phyloP scores from a whole-genome alignment of 257 asterid species.

The Cinchona pubescens region DNA sequence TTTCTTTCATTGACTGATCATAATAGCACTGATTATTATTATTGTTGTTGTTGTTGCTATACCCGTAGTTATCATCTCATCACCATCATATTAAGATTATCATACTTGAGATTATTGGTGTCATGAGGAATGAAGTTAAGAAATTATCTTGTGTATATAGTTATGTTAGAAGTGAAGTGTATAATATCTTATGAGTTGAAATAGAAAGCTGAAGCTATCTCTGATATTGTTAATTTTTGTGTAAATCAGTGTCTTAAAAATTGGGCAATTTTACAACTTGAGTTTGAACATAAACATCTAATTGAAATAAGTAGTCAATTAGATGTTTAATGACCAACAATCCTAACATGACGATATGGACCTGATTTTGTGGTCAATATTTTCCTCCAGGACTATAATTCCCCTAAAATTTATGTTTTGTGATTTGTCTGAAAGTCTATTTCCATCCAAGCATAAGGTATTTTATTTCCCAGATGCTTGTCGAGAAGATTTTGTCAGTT shows the following conservation, averaged over 20 bases:
- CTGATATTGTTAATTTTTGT: no score
- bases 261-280: no score
- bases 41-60: background rate
- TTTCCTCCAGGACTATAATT: background rate
- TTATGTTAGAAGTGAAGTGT: no score
- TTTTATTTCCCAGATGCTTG: background rate
- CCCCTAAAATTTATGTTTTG: background rate
- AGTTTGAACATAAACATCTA: no score
- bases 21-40: background rate
- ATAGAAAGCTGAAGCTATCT: no score
- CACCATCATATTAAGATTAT: background rate
- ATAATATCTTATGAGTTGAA: no score
- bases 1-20: background rate
- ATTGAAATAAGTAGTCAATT: no score
- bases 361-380: background rate
- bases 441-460: background rate
- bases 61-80: background rate
- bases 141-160: background rate
- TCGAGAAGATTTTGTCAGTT: no score
- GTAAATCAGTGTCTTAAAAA: no score
- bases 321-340: background rate
- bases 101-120: background rate
- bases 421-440: background rate
- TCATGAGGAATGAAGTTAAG: background rate
- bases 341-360: background rate